Conservation (phyloP, 75 land plant species). For the Selaginella moellendorffii region DNA sequence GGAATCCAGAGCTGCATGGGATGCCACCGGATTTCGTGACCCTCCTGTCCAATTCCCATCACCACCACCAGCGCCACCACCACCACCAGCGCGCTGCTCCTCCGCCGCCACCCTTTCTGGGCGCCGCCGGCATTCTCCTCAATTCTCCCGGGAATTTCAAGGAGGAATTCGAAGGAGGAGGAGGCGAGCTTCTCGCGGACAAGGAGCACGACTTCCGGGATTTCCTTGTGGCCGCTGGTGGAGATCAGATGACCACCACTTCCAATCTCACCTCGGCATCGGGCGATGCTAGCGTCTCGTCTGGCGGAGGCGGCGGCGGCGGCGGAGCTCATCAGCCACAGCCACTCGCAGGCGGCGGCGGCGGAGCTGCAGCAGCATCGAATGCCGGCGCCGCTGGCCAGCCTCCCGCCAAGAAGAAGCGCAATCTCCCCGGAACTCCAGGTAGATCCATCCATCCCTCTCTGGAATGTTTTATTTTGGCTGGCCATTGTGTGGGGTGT, state of each 20-base stretch:
- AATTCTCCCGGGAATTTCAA: too few relatives aligned
- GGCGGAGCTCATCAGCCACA: slow-evolving; percentile 5
- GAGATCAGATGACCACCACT: too few relatives aligned
- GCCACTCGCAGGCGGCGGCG: slow-evolving; percentile 5
- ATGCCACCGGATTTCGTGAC: neutral
- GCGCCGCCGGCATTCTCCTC: too few relatives aligned
- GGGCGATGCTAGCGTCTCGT: slow-evolving; percentile 48
- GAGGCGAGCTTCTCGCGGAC: slow-evolving; percentile 2
- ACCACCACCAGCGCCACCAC: too few relatives aligned
- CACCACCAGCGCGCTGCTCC: too few relatives aligned
- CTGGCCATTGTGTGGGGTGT: too few relatives aligned
- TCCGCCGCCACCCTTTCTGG: too few relatives aligned
- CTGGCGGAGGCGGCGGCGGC: slow-evolving; percentile 19
- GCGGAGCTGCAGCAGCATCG: neutral
- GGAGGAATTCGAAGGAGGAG: too few relatives aligned
- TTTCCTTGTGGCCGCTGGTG: too few relatives aligned
- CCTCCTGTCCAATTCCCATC: too few relatives aligned
- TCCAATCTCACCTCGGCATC: slow-evolving; percentile 47
- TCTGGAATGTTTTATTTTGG: neutral
- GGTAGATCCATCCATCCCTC: slow-evolving; percentile 15
- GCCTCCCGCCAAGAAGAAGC: slow-evolving; percentile 31
- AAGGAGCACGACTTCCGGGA: too few relatives aligned
- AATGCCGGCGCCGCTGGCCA: neutral
- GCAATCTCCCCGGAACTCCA: slow-evolving; percentile 56
- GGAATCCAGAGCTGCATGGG: neutral